Conservation (phyloP, 2,329 filamentous ascomycete species). For the Pseudocercospora fuligena region DNA sequence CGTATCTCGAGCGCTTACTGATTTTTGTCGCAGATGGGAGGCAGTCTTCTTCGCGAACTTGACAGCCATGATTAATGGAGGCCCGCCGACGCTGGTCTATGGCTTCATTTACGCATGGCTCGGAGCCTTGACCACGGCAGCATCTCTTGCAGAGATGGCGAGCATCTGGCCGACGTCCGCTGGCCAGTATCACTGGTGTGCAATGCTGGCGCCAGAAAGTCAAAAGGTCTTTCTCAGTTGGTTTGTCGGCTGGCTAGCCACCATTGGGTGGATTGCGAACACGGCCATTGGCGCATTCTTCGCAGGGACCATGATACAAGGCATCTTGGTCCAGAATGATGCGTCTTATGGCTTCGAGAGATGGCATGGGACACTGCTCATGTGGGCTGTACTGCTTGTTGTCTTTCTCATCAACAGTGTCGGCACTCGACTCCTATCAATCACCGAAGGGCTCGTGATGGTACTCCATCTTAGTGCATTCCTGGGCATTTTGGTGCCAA, state of each 20-base stretch:
- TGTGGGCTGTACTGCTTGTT: conserved; percentile 29
- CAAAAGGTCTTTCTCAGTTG: conserved; percentile 52
- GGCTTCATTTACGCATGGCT: conserved; percentile 29
- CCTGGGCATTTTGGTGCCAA: conserved; percentile 49
- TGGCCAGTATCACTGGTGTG: conserved; percentile 28
- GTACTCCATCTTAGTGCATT: conserved; percentile 57
- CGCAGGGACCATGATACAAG: conserved; percentile 30
- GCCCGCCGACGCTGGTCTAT: conserved; percentile 30
- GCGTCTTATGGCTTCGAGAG: conserved; percentile 22
- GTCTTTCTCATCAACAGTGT: conserved; percentile 48
- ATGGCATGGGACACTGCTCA: conserved; percentile 37
- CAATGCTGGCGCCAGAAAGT: conserved; percentile 27
- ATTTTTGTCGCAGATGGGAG: conserved; percentile 23
- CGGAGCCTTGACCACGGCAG: conserved; percentile 22
- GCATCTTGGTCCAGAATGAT: conserved; percentile 28
- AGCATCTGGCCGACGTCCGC: conserved; percentile 24
- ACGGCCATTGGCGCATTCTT: conserved; percentile 25
- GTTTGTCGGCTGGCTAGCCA: conserved; percentile 46
- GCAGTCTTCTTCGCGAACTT: conserved; percentile 25
- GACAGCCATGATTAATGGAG: conserved; percentile 31
- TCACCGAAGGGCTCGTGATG: conserved; percentile 54
- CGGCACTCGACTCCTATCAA: conserved; percentile 48
- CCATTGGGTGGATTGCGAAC: conserved; percentile 40
- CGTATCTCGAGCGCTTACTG: background rate
- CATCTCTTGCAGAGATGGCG: conserved; percentile 28